Evolutionary conservation across 2,329 filamentous ascomycete species (phyloP).

Genomic region (Aspergillus niger): DNA sequence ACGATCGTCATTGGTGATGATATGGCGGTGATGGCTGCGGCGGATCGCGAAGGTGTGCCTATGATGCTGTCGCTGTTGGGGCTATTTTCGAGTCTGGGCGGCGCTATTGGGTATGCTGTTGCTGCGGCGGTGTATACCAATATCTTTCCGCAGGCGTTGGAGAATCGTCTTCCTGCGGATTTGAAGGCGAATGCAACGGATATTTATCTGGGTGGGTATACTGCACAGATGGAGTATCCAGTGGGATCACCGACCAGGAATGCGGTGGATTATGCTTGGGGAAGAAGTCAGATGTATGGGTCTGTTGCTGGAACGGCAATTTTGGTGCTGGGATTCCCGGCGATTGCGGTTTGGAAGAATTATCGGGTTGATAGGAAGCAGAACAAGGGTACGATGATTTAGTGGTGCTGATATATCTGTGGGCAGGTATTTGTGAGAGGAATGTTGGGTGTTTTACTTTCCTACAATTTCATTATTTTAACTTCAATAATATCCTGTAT

Average conservation of each 20-base stretch:
- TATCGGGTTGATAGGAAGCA: conserved; percentile 43
- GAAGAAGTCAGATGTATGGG: conserved; percentile 39
- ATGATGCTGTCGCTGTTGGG: conserved; percentile 43
- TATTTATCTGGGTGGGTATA: conserved; percentile 33
- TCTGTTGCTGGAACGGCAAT: conserved; percentile 39
- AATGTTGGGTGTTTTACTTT: too few relatives aligned
- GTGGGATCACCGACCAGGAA: conserved; percentile 32
- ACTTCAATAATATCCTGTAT: too few relatives aligned
- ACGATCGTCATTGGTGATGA: conserved; percentile 59
- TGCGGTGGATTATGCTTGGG: conserved; percentile 43
- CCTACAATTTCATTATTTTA: too few relatives aligned
- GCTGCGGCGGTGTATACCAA: conserved; percentile 57
- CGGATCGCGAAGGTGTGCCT: conserved; percentile 58
- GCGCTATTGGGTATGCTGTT: conserved; percentile 37
- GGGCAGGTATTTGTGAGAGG: too few relatives aligned
- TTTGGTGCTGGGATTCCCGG: conserved; percentile 36
- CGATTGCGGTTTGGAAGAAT: conserved; percentile 43
- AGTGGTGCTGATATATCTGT: neutral
- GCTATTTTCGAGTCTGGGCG: conserved; percentile 38
- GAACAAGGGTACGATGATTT: conserved; percentile 37
- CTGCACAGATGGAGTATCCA: conserved; percentile 30
- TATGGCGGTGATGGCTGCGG: conserved; percentile 60
- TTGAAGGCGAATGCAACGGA: conserved; percentile 19
- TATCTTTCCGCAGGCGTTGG: conserved; percentile 54
- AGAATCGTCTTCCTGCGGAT: conserved; percentile 46